Conservation (phyloP, 108 stramenopile species). For the Skeletonema costatum region DNA sequence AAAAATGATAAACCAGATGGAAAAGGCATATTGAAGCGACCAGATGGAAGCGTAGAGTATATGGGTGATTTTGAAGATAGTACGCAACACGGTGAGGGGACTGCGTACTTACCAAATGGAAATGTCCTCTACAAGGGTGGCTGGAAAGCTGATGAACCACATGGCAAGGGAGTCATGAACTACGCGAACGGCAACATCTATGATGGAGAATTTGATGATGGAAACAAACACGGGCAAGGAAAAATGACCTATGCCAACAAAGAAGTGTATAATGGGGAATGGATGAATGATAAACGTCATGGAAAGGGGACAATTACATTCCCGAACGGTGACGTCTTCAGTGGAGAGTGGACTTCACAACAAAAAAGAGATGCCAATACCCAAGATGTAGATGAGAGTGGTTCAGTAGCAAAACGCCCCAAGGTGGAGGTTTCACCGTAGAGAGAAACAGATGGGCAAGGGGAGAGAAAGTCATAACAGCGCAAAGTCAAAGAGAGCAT, state of each 20-base stretch:
- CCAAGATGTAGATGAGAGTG: not conserved
- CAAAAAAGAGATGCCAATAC: not conserved
- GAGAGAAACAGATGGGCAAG: not conserved
- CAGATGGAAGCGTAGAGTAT: conserved; percentile 17
- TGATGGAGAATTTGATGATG: conserved; percentile 37
- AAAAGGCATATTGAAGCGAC: conserved; percentile 9
- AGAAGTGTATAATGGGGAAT: conserved; percentile 23
- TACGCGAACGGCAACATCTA: conserved; percentile 5
- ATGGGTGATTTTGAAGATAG: conserved; percentile 27
- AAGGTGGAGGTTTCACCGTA: not conserved
- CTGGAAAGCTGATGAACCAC: conserved; percentile 30
- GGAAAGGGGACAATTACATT: conserved; percentile 7
- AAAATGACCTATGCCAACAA: conserved; percentile 44
- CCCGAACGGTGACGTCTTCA: not conserved
- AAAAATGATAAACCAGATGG: not conserved
- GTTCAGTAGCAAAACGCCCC: not conserved
- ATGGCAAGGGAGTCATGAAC: not conserved
- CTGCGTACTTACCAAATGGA: conserved; percentile 13
- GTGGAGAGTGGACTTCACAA: not conserved
- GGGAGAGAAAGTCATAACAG: too few species aligned
- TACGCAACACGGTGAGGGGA: conserved; percentile 25
- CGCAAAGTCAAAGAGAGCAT: too few species aligned
- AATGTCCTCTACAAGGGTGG: conserved; percentile 28
- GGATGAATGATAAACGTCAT: conserved; percentile 18
- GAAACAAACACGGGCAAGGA: conserved; percentile 42